Conservation (phyloP, 106 monocot species). For the Allium cepa region DNA sequence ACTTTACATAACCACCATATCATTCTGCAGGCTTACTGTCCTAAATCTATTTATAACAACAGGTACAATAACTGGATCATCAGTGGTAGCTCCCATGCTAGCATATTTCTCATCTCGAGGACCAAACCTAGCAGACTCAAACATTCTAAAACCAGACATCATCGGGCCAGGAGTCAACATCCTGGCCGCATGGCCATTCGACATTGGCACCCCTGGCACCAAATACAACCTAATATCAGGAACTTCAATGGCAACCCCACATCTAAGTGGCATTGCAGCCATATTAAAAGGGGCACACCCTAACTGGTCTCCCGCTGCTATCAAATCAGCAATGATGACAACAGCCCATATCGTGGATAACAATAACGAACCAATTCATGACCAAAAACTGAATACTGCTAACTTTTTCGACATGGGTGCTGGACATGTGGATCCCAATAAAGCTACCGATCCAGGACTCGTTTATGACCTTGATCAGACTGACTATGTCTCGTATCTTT, state of each 20-base stretch:
- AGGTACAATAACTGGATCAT: background rate
- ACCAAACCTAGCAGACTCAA: too few relatives aligned
- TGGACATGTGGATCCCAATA: conserved; percentile 21
- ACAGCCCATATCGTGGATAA: conserved; percentile 9
- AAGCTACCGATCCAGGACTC: conserved; percentile 20
- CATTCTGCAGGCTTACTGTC: conserved; percentile 11
- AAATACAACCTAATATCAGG: too few relatives aligned
- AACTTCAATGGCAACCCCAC: too few relatives aligned
- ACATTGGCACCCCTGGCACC: too few relatives aligned
- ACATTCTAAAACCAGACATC: too few relatives aligned
- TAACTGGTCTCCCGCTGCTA: conserved; percentile 33
- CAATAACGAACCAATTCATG: conserved; percentile 6
- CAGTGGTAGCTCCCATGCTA: too few relatives aligned
- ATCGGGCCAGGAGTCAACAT: too few relatives aligned
- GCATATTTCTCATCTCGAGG: too few relatives aligned
- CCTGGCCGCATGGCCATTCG: too few relatives aligned
- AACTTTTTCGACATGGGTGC: conserved; percentile 13
- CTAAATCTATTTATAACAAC: conserved; percentile 11
- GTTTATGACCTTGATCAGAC: conserved; percentile 10
- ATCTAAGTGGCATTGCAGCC: conserved; percentile 29
- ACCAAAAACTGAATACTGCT: conserved; percentile 11
- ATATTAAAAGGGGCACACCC: conserved; percentile 25
- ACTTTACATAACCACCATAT: conserved; percentile 17
- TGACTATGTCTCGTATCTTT: conserved; percentile 24
- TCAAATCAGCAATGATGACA: conserved; percentile 33